phyloP scores from a whole-genome alignment of 345 rosid genomes.

The Lenwebbia sp. region DNA sequence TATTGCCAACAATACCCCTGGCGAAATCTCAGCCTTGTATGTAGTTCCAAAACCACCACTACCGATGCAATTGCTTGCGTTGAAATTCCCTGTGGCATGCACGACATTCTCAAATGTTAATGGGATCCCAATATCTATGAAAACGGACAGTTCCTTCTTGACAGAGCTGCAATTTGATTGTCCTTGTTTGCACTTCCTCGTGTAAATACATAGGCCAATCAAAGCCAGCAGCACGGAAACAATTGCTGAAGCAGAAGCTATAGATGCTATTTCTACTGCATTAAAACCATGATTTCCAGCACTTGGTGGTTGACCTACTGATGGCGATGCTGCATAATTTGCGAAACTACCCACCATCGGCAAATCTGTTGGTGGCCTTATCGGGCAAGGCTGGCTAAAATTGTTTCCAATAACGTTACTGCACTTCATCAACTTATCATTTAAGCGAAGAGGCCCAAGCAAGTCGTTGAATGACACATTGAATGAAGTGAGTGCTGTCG shows the following conservation, averaged over 20 bases:
- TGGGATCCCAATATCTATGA: conserved; percentile 36
- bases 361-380: conserved; percentile 13
- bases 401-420: conserved; percentile 47
- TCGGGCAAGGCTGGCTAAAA: conserved; percentile 34
- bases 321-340: conserved; percentile 8
- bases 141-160: conserved; percentile 33
- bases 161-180: conserved; percentile 16
- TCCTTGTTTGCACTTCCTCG: conserved; percentile 18
- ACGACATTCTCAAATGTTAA: conserved; percentile 39
- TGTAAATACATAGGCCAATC: conserved; percentile 29
- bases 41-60: conserved; percentile 59
- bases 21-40: conserved; percentile 44
- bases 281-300: conserved; percentile 13
- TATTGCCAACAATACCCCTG: conserved; percentile 34
- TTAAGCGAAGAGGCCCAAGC: conserved; percentile 46
- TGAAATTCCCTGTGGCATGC: conserved; percentile 39
- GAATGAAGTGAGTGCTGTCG: conserved; percentile 29
- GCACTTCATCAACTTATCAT: conserved; percentile 29
- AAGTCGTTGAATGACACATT: conserved; percentile 54
- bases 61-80: conserved; percentile 45
- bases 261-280: conserved; percentile 44
- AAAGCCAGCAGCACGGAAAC: conserved; percentile 45
- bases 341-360: conserved; percentile 1
- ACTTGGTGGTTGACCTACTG: background rate
- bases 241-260: conserved; percentile 45